Conservation (phyloP, 163 green algal genomes). For the Smithsoniella earleae region DNA sequence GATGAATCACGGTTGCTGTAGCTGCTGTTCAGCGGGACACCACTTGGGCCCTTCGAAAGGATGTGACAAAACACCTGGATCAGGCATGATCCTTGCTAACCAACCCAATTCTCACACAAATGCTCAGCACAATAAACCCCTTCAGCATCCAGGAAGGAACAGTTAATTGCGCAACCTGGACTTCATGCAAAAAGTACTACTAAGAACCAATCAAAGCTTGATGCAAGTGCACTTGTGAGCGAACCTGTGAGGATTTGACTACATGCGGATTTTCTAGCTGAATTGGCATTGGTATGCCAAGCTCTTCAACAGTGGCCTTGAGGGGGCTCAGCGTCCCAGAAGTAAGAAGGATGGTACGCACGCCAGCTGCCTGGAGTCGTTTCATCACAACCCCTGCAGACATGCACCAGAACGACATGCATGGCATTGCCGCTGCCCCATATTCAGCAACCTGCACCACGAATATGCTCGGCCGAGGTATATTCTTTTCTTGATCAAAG, state of each 20-base stretch:
- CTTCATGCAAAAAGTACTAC: too few relatives aligned
- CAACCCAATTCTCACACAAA: too few relatives aligned
- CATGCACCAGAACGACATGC: slow-evolving; percentile 31
- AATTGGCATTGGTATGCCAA: slow-evolving; percentile 72
- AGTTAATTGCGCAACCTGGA: too few relatives aligned
- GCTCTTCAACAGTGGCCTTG: slow-evolving; percentile 77
- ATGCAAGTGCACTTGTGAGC: too few relatives aligned
- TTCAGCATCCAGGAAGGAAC: too few relatives aligned
- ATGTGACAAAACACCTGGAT: slow-evolving; percentile 66
- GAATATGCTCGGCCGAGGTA: too few relatives aligned
- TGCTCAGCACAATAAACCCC: too few relatives aligned
- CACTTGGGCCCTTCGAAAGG: slow-evolving; percentile 54
- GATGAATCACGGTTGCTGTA: slow-evolving; percentile 52
- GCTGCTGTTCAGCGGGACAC: slow-evolving; percentile 51
- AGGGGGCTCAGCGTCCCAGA: slow-evolving; percentile 83
- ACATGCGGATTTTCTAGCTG: slow-evolving; percentile 91
- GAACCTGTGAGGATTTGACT: slow-evolving; percentile 65
- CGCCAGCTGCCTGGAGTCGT: slow-evolving; percentile 10
- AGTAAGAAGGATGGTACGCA: slow-evolving; percentile 72
- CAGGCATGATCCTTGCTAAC: too few relatives aligned
- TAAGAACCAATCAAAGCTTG: too few relatives aligned
- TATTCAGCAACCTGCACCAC: not conserved
- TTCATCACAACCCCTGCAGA: slow-evolving; percentile 38
- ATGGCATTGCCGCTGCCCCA: not conserved
- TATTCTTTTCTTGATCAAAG: too few relatives aligned